phyloP scores from a whole-genome alignment of 2,329 filamentous ascomycete species.

The Fusarium sp. region DNA sequence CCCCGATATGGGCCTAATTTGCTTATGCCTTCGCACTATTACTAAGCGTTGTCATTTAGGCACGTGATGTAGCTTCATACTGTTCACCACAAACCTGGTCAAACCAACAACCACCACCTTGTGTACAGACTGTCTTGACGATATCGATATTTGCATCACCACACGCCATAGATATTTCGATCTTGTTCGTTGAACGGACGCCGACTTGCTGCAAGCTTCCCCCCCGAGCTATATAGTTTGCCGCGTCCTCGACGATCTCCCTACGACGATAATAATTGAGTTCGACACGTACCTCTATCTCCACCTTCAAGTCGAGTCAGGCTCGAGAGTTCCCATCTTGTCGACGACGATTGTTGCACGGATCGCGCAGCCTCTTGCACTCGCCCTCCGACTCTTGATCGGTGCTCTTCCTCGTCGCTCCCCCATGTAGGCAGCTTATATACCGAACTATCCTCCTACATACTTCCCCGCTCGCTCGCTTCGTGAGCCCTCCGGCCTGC shows the following conservation, averaged over 20 bases:
- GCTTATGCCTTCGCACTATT: too few species aligned
- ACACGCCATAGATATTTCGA: constrained; percentile 35
- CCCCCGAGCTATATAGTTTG: constrained; percentile 44
- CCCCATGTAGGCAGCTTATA: constrained; percentile 55
- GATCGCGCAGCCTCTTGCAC: constrained; percentile 42
- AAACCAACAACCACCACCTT: constrained; percentile 48
- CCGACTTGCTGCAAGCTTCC: constrained; percentile 43
- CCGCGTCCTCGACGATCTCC: constrained; percentile 44
- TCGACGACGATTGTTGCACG: constrained; percentile 37
- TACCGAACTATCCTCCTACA: constrained; percentile 47
- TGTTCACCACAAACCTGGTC: constrained; percentile 32
- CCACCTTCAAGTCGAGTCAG: constrained; percentile 43
- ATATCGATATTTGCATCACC: constrained; percentile 49
- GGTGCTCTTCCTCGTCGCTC: constrained; percentile 33
- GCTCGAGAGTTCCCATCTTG: constrained; percentile 39
- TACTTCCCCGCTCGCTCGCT: constrained; percentile 46
- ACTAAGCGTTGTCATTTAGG: too few species aligned
- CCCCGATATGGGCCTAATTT: too few species aligned
- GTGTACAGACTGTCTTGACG: constrained; percentile 46
- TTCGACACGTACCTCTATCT: constrained; percentile 47
- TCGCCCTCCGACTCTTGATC: constrained; percentile 31
- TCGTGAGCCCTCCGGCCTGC: constrained; percentile 53
- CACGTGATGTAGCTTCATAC: too few species aligned
- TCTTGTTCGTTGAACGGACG: constrained; percentile 36
- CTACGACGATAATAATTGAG: constrained; percentile 41